phyloP scores from a whole-genome alignment of 2,329 filamentous ascomycete species.

The Chrysoporthe deuterocubensis region DNA sequence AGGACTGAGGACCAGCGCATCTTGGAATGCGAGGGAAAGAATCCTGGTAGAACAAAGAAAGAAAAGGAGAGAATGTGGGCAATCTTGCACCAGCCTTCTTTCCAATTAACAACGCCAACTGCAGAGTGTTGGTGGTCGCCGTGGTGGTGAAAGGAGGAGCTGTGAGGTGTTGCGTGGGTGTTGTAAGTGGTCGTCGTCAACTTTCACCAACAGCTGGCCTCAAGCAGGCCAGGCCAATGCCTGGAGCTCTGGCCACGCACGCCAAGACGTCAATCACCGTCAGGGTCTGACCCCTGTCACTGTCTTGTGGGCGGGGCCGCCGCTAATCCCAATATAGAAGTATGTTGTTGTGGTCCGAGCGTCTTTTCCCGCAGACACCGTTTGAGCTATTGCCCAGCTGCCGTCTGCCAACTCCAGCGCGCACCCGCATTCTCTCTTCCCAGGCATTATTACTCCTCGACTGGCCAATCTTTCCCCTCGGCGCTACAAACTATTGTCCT shows the following conservation, averaged over 20 bases:
- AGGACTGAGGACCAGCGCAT: conserved; percentile 73
- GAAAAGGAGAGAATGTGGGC: background rate
- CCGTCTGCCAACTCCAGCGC: background rate
- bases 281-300: conserved; percentile 6
- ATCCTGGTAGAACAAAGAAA: conserved; percentile 2
- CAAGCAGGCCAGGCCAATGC: background rate
- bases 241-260: conserved; percentile 21
- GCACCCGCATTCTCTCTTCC: conserved; percentile 12
- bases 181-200: background rate
- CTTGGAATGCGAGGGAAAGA: conserved; percentile 39
- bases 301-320: background rate
- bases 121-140: conserved; percentile 11
- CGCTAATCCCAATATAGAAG: conserved; percentile 15
- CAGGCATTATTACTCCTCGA: conserved; percentile 1
- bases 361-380: conserved; percentile 8
- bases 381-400: background rate
- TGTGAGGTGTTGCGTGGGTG: background rate
- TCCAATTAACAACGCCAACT: conserved; percentile 17
- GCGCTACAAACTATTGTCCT: conserved; percentile 1
- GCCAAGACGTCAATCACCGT: conserved; percentile 15
- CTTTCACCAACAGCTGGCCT: conserved; percentile 21
- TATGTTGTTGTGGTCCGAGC: conserved; percentile 15
- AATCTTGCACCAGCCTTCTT: conserved; percentile 13
- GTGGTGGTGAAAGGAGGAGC: background rate
- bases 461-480: conserved; percentile 4